Base-by-base conservation (phyloP, 2,329 filamentous ascomycete species). In the Knufia fluminis region DNA sequence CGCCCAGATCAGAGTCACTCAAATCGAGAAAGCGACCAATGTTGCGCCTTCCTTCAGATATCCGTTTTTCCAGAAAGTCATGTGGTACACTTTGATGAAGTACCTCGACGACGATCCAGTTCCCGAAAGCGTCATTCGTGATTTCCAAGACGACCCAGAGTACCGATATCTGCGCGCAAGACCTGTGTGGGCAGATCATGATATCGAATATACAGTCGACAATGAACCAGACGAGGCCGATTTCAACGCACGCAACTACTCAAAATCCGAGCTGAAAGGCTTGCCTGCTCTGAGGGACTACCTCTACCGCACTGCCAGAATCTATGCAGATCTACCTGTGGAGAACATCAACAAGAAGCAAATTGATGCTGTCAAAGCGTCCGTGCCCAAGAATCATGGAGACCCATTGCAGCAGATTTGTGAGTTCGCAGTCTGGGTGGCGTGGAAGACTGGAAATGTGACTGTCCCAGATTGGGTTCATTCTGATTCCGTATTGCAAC, bases 361-460 rank as follows among this genome's bases (percentile, higher is more conserved):
- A 39, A 72, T 76, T 53, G 80, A 79, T 52, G 76, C 78, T 2
- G 76, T 84, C 45, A 76, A 73, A 52, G 72, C 72, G 24, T 81
- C 79, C 2, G 82, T 84, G 48, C 80, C 80, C 0, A 83, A 82
- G 62, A 73, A 72, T 24, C 68, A 75, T 50, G 76, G 76, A 31
- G 79, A 84, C 49, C 78, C 80, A 3, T 63, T 83, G n/a, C 73
- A 78, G 24, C 64, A 77, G 28, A 75, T 79, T 49, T 73, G 75
- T 56, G 73, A 66, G 14, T 83, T 84, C 55, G 80, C 78, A 3
- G 69, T 82, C 50, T 84, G 80, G 80, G 73, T 77, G 50, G 77
- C 80, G 2, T 83, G 80, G 80, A 83, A 84, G 61, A 74, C 77
- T 48, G 80, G 80, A 9, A 81, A 82, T 59, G 78, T 82, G 54